A percentile compares a stretch with the other conserved stretches of the same genome.
Evolutionary conservation across 306 rosid species (phyloP).

Genomic region (Lathyrus aphaca): DNA sequence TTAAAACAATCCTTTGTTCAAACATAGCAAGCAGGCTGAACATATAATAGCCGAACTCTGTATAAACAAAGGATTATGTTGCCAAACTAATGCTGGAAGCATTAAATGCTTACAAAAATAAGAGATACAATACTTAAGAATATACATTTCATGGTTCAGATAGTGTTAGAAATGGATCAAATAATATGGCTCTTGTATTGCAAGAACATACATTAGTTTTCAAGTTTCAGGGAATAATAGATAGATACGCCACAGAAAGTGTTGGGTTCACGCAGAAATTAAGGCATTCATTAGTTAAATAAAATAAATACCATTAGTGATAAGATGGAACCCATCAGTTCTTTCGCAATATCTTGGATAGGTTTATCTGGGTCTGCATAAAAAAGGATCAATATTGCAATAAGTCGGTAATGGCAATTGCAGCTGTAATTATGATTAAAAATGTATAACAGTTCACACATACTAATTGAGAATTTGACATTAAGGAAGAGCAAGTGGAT

Average conservation of each 20-base stretch:
- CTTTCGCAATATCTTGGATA: constrained; percentile 72
- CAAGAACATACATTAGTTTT: constrained; percentile 14
- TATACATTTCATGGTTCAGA: constrained; percentile 28
- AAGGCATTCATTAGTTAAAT: constrained; percentile 20
- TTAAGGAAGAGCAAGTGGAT: not conserved
- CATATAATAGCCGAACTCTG: constrained; percentile 7
- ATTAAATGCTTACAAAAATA: constrained; percentile 5
- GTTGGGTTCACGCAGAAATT: not conserved
- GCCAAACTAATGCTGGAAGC: constrained; percentile 14
- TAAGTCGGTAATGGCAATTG: constrained; percentile 38
- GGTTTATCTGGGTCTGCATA: constrained; percentile 61
- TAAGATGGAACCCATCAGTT: constrained; percentile 57
- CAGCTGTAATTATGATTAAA: not conserved
- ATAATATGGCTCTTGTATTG: not conserved
- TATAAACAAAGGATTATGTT: constrained; percentile 15
- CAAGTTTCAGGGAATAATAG: not conserved
- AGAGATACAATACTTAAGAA: not conserved
- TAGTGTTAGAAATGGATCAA: constrained; percentile 32
- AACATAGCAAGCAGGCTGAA: constrained; percentile 7
- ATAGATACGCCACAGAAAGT: constrained; percentile 5
- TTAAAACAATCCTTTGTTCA: constrained; percentile 16
- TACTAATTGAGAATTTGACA: not conserved
- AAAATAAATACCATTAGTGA: constrained; percentile 63
- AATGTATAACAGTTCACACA: too few species aligned
- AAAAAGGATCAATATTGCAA: constrained; percentile 24